Evolutionary conservation across 1,284 basidiomycete genomes (phyloP).

Genomic region (Ganoderma sp.): DNA sequence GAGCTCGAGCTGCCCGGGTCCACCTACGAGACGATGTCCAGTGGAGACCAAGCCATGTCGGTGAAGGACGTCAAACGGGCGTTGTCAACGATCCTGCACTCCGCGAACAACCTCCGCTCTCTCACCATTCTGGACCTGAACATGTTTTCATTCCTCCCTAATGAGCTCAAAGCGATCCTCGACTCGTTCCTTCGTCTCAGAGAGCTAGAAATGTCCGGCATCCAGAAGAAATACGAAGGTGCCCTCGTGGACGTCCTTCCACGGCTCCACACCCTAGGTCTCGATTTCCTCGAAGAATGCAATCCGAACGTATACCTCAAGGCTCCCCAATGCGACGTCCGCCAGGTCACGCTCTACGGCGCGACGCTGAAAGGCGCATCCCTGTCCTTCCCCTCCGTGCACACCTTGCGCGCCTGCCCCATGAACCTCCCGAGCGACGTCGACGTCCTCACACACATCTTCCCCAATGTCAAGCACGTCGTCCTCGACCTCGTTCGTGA

Average conservation of each 20-base stretch:
- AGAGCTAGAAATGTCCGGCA: not conserved
- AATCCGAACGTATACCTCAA: not conserved
- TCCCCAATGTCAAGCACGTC: not conserved
- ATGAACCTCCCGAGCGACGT: not conserved
- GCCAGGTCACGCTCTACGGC: not conserved
- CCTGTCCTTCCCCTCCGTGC: not conserved
- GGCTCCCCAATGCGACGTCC: not conserved
- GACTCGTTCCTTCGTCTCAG: not conserved
- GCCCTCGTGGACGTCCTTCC: not conserved
- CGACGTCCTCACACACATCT: not conserved
- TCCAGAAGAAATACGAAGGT: not conserved
- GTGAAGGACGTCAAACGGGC: not conserved
- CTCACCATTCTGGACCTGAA: not conserved
- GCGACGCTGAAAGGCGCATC: not conserved
- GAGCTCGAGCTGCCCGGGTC: not conserved
- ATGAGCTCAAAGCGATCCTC: not conserved
- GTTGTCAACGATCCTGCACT: not conserved
- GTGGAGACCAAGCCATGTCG: not conserved
- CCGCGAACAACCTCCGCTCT: not conserved
- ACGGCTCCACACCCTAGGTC: not conserved
- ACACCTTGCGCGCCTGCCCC: not conserved
- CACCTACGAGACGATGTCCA: not conserved
- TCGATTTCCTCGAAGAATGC: not conserved
- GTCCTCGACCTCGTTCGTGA: not conserved
- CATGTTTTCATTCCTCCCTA: not conserved